Percentiles rank a stretch among this genome's conserved stretches.
Conservation (phyloP, 169 alveolate species). For the Toxoplasma gondii region DNA sequence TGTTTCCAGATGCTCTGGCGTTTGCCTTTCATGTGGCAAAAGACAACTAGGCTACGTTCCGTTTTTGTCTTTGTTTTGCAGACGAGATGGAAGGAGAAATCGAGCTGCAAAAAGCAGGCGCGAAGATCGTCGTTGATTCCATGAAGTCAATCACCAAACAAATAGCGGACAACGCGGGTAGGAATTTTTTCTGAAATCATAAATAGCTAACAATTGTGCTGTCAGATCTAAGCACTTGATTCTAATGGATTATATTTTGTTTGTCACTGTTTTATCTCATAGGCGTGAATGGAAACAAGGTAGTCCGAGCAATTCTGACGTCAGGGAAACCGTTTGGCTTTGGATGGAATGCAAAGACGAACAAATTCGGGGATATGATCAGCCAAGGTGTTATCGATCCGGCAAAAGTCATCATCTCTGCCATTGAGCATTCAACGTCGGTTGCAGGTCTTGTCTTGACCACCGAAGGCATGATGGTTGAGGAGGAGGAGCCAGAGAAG, state of each 20-base stretch:
- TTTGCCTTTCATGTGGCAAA: neutral
- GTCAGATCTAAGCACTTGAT: neutral
- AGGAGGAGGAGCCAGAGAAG: constrained; percentile 83
- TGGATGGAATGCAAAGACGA: constrained; percentile 89
- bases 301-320: constrained; percentile 81
- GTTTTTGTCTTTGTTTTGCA: constrained; percentile 20
- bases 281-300: constrained; percentile 85
- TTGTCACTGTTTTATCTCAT: neutral
- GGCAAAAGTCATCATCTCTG: constrained; percentile 86
- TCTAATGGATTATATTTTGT: neutral
- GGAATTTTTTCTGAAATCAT: neutral
- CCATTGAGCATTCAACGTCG: constrained; percentile 86
- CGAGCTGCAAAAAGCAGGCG: constrained; percentile 88
- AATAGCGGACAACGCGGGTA: constrained; percentile 85
- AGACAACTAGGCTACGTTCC: neutral
- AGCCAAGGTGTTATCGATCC: constrained; percentile 90
- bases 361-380: constrained; percentile 87
- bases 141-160: constrained; percentile 84
- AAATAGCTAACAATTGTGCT: neutral
- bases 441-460: constrained; percentile 90
- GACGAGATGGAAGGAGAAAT: constrained; percentile 87
- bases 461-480: constrained; percentile 92
- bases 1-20: neutral
- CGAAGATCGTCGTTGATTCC: constrained; percentile 84
- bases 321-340: constrained; percentile 86